Evolutionary conservation across 371 early-diverging fungal species (phyloP).

Genomic region (Rhizopus stolonifer): DNA sequence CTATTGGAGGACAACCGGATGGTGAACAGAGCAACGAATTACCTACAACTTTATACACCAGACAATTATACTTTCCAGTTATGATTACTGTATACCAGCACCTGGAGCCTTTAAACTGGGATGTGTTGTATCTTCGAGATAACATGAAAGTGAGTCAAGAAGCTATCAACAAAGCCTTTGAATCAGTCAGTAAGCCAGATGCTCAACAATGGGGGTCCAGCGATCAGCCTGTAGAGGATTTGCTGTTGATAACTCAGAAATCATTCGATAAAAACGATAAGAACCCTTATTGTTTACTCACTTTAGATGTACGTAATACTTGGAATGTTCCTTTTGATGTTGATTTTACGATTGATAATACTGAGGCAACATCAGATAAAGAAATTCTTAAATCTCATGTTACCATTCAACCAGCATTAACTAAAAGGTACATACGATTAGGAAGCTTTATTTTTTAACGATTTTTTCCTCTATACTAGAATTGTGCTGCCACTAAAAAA

Average conservation of each 20-base stretch:
- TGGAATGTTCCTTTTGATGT: conserved; percentile 75
- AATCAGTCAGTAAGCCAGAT: conserved; percentile 3
- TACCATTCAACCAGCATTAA: conserved; percentile 38
- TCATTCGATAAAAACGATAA: conserved; percentile 23
- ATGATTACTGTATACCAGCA: conserved; percentile 74
- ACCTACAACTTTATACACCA: conserved; percentile 59
- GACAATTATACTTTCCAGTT: conserved; percentile 71
- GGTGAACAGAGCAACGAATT: conserved; percentile 12
- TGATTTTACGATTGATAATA: conserved; percentile 60
- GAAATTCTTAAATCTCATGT: conserved; percentile 3
- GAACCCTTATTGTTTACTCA: conserved; percentile 72
- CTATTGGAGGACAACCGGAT: conserved; percentile 9
- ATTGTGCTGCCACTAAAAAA: conserved; percentile 73
- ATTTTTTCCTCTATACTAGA: conserved; percentile 32
- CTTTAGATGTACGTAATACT: conserved; percentile 77
- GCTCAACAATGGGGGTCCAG: neutral
- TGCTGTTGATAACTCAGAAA: conserved; percentile 19
- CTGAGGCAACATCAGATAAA: neutral
- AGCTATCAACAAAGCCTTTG: conserved; percentile 20
- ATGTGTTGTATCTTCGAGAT: conserved; percentile 62
- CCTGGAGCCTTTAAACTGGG: conserved; percentile 68
- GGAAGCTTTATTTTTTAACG: neutral
- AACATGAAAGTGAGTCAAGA: conserved; percentile 22
- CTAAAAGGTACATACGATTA: conserved; percentile 20
- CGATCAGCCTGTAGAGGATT: conserved; percentile 27